Percentiles rank a stretch among this genome's conserved stretches.
phyloP scores from a whole-genome alignment of 306 rosid species.

The Dryas drummondii region DNA sequence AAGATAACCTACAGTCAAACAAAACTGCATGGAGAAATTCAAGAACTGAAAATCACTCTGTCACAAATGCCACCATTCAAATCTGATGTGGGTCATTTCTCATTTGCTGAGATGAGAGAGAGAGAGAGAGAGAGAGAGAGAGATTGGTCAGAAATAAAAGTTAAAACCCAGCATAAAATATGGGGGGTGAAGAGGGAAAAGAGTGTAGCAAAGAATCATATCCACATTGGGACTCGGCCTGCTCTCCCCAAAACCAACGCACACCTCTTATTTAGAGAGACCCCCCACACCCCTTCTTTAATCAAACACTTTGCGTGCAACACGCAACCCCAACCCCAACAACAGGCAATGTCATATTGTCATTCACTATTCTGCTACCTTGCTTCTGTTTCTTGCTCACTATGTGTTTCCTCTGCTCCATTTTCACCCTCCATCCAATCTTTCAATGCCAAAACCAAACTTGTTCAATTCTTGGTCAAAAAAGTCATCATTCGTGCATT shows the following conservation, averaged over 20 bases:
- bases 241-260: constrained; percentile 7
- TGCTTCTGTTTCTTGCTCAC: background rate
- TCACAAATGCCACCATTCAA: background rate
- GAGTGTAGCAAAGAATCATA: constrained; percentile 25
- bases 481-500: background rate
- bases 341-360: constrained; percentile 9
- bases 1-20: background rate
- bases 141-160: background rate
- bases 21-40: background rate
- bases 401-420: background rate
- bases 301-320: constrained; percentile 19
- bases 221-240: constrained; percentile 33
- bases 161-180: constrained; percentile 9
- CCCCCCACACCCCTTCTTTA: background rate
- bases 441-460: no score
- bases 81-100: constrained; percentile 12
- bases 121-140: background rate
- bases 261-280: background rate
- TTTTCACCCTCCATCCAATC: background rate
- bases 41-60: background rate
- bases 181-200: constrained; percentile 10
- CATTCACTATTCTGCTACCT: constrained; percentile 7
- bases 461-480: constrained; percentile 1
- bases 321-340: constrained; percentile 39
- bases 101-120: background rate